Evolutionary conservation across 768 basidiomycete genomes (phyloP).

Genomic region (Naganishia randhawae): DNA sequence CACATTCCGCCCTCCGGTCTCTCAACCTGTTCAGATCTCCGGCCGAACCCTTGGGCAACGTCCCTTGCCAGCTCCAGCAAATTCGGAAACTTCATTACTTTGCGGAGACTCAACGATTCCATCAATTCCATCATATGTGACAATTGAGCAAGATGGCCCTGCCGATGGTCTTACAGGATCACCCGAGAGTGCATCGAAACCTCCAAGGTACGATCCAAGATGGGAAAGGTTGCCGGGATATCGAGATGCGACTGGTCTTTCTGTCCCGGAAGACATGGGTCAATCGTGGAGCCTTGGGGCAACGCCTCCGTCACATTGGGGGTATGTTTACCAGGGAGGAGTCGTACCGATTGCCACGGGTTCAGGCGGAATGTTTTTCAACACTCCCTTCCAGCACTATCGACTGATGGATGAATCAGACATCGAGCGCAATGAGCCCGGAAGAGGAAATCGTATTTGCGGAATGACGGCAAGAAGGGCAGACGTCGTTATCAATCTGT

Average conservation of each 20-base stretch:
- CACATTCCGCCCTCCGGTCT: not conserved
- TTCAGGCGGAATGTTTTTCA: constrained; percentile 8
- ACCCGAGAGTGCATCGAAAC: not conserved
- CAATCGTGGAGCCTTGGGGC: not conserved
- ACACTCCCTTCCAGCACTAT: constrained; percentile 17
- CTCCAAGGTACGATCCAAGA: constrained; percentile 12
- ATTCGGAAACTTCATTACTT: not conserved
- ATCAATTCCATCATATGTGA: constrained; percentile 13
- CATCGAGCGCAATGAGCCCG: not conserved
- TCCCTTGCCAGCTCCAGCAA: not conserved
- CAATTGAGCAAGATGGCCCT: not conserved
- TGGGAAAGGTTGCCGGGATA: constrained; percentile 13
- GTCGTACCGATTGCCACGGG: constrained; percentile 4
- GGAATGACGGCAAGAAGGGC: not conserved
- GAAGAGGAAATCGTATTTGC: not conserved
- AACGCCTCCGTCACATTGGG: constrained; percentile 1
- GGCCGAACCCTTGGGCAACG: not conserved
- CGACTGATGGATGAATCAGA: not conserved
- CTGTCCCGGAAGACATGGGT: not conserved
- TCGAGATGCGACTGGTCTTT: not conserved
- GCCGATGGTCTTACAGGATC: not conserved
- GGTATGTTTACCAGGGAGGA: not conserved
- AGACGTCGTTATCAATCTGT: constrained; percentile 16
- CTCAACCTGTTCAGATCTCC: not conserved
- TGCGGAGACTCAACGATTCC: not conserved